Conservation (phyloP, 768 basidiomycete species). For the Mycena olivaceomarginata region DNA sequence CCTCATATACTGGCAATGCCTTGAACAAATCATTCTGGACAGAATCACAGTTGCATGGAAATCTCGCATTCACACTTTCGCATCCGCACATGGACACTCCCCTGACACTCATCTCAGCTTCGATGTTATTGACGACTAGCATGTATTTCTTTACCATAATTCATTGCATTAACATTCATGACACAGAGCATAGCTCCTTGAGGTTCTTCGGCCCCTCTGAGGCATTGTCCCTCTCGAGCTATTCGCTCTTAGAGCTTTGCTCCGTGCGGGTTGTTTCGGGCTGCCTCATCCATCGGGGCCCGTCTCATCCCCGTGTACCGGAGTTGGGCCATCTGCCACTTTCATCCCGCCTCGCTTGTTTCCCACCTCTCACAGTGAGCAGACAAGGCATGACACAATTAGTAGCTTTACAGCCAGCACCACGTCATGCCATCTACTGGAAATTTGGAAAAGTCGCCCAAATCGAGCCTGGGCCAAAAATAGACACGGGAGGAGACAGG, state of each 20-base stretch:
- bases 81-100: neutral
- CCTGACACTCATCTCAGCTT: neutral
- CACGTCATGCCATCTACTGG: constrained; percentile 1
- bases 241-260: no score
- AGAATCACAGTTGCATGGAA: neutral
- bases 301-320: no score
- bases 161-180: neutral
- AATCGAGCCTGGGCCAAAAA: constrained; percentile 1
- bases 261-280: no score
- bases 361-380: no score
- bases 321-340: no score
- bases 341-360: no score
- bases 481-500: neutral
- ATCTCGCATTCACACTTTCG: neutral
- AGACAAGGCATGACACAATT: no score
- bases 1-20: neutral
- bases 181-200: neutral
- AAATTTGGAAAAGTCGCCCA: neutral
- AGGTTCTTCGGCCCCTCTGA: neutral
- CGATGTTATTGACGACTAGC: no score
- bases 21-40: neutral
- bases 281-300: no score
- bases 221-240: neutral
- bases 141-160: neutral
- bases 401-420: no score